These are phyloP conservation scores for Rhynchospora pubera DNA, from an alignment of 176 grass and related monocot species.

Conservation along the genomic window DNA sequence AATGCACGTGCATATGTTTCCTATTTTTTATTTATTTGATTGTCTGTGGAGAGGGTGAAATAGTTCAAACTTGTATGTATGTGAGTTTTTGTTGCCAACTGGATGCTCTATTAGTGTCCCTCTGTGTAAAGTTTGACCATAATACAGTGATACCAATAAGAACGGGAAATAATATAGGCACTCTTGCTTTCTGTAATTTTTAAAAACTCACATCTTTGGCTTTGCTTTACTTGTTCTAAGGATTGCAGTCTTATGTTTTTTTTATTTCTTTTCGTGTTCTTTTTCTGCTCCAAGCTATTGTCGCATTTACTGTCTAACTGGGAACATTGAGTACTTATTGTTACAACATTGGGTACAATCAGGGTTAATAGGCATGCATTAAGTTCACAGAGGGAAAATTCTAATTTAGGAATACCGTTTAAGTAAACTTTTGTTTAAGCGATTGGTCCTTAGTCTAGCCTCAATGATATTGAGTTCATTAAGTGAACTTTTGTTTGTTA, in stretches of 20 bases:
- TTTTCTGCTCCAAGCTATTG: neutral
- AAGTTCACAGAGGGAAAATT: too few species aligned
- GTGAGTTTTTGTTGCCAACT: neutral
- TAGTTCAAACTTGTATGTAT: neutral
- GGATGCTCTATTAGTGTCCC: neutral
- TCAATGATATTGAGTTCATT: neutral
- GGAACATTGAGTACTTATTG: neutral
- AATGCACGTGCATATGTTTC: slow-evolving; percentile 52
- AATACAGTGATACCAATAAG: too few species aligned
- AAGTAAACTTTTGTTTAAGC: too few species aligned
- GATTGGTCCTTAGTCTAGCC: too few species aligned
- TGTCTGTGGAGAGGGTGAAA: neutral
- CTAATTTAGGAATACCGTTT: too few species aligned
- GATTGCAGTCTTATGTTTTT: neutral
- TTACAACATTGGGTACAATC: neutral
- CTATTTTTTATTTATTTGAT: neutral
- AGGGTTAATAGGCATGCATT: neutral
- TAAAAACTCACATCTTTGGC: neutral
- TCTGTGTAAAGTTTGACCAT: too few species aligned
- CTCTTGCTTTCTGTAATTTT: neutral
- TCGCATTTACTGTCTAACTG: neutral
- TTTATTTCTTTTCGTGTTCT: neutral
- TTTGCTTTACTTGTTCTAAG: neutral
- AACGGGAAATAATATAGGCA: neutral
- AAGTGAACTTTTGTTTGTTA: slow-evolving; percentile 1